Percentiles rank a stretch among this genome's conserved stretches.
Evolutionary conservation across 2,329 filamentous ascomycete species (phyloP).

Genomic region (Phaeosphaeria sp.): DNA sequence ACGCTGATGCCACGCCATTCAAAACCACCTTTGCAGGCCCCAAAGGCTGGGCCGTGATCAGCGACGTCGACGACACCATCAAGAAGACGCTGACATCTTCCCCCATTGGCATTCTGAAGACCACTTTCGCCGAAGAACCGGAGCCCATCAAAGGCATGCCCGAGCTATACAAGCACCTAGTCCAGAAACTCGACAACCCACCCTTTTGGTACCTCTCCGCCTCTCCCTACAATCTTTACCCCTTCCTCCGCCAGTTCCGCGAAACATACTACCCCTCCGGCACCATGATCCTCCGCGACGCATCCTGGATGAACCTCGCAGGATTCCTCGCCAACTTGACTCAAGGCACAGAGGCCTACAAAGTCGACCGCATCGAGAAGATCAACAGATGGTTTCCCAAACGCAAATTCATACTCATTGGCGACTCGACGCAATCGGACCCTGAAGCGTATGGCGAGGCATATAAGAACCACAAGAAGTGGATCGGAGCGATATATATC

Average conservation of each 20-base stretch:
- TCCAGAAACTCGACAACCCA: slow-evolving; percentile 63
- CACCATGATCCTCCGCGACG: slow-evolving; percentile 83
- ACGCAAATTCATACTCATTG: slow-evolving; percentile 81
- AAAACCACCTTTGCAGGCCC: slow-evolving; percentile 77
- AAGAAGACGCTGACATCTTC: slow-evolving; percentile 86
- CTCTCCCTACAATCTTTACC: slow-evolving; percentile 93
- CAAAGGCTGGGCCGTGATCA: slow-evolving; percentile 84
- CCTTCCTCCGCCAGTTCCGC: slow-evolving; percentile 80
- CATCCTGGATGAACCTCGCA: slow-evolving; percentile 82
- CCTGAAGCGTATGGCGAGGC: slow-evolving; percentile 88
- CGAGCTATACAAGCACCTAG: slow-evolving; percentile 75
- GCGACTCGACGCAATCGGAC: slow-evolving; percentile 90
- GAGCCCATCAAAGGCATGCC: slow-evolving; percentile 81
- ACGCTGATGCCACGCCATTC: slow-evolving; percentile 60
- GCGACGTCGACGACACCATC: slow-evolving; percentile 94
- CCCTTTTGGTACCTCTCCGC: slow-evolving; percentile 94
- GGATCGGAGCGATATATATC: slow-evolving; percentile 85
- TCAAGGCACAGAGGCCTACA: slow-evolving; percentile 83
- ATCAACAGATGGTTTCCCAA: slow-evolving; percentile 80
- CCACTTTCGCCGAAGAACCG: slow-evolving; percentile 82
- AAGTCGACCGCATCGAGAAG: slow-evolving; percentile 78
- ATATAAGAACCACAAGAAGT: slow-evolving; percentile 71
- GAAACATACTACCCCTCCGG: slow-evolving; percentile 75
- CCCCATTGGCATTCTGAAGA: slow-evolving; percentile 78
- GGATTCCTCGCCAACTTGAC: slow-evolving; percentile 83